Base-by-base conservation (phyloP, 805 yeast species). In the Candida nonsorbophila region DNA sequence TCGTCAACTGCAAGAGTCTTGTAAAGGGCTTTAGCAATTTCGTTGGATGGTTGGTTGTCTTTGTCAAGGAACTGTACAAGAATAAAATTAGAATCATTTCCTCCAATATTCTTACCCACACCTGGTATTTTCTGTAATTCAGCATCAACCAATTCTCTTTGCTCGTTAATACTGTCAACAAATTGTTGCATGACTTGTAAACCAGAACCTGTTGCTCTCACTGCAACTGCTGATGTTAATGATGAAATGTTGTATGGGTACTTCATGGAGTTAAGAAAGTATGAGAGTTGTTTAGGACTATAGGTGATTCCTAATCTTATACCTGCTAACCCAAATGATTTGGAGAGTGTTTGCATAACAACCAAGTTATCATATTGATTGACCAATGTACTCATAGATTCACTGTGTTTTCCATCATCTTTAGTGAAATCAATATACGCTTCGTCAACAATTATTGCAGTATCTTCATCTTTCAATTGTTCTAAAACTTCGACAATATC, bases 281-380 rank as follows among this genome's bases (percentile, higher is more conserved):
- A 45, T 0, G 95, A 72, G 26, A 92, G 61, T 37, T 71, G 73
- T 9, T 65, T 59, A 11, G 71, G 62, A 3, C 88, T 69, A 47
- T 53, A 90, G 1, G 95, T 79, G 36, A 87, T 64, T 15, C 98
- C 98, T 24, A 90, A 56, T 45, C 98, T 73, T 28, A 88, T 81
- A 25, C 97, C 97, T 3, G 98, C 98, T 30, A 92, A 72, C 12
- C 98, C 98, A 59, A 92, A 92, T 0, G 97, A 81, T 51, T 92
- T 92, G 12, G 97, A 87, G 22, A 92, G 58, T 0, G 98, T 92
- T 57, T 92, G 98, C 53, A 88, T 62, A 8, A 85, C 95, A 11
- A 84, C 87, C 30, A 92, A 61, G 47, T 87, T 84, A 16, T 88
- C 88, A 55, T 79, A 77, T 45, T 79, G 70, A 53, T 78, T 85